Evolutionary conservation across 2,329 filamentous ascomycete species (phyloP).

Genomic region (Massarina eburnea): DNA sequence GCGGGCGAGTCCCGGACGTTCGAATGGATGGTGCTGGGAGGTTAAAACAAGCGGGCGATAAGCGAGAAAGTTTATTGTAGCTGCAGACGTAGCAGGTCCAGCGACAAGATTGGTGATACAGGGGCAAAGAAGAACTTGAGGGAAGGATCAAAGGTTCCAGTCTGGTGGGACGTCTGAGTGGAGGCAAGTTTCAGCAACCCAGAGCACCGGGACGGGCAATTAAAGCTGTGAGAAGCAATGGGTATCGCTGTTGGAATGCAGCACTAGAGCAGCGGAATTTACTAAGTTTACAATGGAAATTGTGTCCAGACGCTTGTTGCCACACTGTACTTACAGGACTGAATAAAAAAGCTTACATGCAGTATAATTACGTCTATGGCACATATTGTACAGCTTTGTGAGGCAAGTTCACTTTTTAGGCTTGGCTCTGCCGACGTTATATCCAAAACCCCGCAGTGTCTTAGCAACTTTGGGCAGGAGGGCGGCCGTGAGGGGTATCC

Average conservation of each 20-base stretch:
- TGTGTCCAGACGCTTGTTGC: too few relatives aligned
- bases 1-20: neutral
- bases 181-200: neutral
- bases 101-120: neutral
- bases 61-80: slow-evolving; percentile 1
- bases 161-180: neutral
- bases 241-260: neutral
- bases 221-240: too few relatives aligned
- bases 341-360: slow-evolving; percentile 1
- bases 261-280: neutral
- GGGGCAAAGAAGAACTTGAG: neutral
- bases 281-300: neutral
- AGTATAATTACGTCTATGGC: slow-evolving; percentile 3
- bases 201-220: too few relatives aligned
- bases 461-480: slow-evolving; percentile 95
- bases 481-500: slow-evolving; percentile 89
- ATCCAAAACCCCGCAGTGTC: slow-evolving; percentile 82
- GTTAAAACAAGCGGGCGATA: neutral
- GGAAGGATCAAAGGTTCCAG: neutral
- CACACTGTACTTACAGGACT: neutral
- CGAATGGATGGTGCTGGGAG: neutral
- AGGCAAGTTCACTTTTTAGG: slow-evolving; percentile 24
- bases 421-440: slow-evolving; percentile 84
- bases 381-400: neutral
- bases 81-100: neutral